A percentile compares a stretch with the other conserved stretches of the same genome.
These are phyloP conservation scores for Saccharomycopsis malanga DNA, from an alignment of 805 yeast genomes.

Conservation along the genomic window DNA sequence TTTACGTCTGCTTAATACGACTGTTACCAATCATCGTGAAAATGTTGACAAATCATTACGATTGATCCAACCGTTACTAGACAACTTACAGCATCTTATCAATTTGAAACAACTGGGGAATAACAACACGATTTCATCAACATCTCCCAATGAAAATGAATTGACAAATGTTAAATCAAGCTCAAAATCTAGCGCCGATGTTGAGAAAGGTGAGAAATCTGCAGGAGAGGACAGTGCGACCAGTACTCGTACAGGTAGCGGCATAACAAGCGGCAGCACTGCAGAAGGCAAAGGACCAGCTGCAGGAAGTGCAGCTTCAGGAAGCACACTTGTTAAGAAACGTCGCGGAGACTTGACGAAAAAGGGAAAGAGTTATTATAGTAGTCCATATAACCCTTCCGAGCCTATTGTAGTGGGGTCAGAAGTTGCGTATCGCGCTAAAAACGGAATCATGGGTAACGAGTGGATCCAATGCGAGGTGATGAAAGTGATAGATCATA, in stretches of 20 bases:
- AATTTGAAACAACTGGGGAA: slow-evolving; percentile 20
- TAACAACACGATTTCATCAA: slow-evolving; percentile 23
- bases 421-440: slow-evolving; percentile 81
- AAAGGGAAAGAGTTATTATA: slow-evolving; percentile 41
- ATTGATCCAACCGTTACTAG: slow-evolving; percentile 34
- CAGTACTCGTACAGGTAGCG: neutral
- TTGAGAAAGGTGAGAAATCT: neutral
- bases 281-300: neutral
- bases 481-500: slow-evolving; percentile 47
- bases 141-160: slow-evolving; percentile 2
- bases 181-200: neutral
- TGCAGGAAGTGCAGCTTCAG: neutral
- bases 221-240: neutral
- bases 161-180: slow-evolving; percentile 8
- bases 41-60: slow-evolving; percentile 48
- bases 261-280: neutral
- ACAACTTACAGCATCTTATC: slow-evolving; percentile 43
- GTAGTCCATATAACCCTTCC: slow-evolving; percentile 51
- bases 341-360: slow-evolving; percentile 26
- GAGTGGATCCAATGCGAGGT: slow-evolving; percentile 98
- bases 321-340: slow-evolving; percentile 7
- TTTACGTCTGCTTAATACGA: slow-evolving; percentile 34
- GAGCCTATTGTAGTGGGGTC: slow-evolving; percentile 58
- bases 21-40: slow-evolving; percentile 45
- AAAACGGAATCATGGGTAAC: slow-evolving; percentile 59